A percentile compares a stretch with the other conserved stretches of the same genome.
Conservation (phyloP, 495 filamentous ascomycete genomes). For the Aspergillus wentii region DNA sequence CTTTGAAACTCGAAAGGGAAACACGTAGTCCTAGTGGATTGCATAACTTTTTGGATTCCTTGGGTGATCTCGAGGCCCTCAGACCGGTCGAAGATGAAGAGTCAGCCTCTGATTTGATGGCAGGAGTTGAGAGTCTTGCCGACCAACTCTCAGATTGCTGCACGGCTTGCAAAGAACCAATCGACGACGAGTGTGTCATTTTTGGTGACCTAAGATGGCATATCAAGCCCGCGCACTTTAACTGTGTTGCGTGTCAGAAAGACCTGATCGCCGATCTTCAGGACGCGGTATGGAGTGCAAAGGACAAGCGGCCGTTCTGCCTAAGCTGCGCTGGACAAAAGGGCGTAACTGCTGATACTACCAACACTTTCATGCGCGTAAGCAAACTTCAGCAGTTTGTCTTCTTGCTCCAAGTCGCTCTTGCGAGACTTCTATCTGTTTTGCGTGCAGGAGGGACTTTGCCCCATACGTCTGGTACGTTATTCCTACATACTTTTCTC, state of each 20-base stretch:
- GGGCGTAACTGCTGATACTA: conserved; percentile 40
- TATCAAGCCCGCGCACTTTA: conserved; percentile 60
- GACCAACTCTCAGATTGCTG: conserved; percentile 80
- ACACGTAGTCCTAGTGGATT: conserved; percentile 67
- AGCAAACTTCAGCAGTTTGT: conserved; percentile 90
- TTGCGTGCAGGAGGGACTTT: conserved; percentile 77
- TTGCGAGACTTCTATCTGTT: conserved; percentile 84
- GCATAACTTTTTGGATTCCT: conserved; percentile 72
- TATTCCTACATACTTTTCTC: conserved; percentile 2
- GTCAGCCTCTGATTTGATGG: conserved; percentile 65
- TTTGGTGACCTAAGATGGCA: conserved; percentile 77
- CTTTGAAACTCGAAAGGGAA: conserved; percentile 86
- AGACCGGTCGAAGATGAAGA: conserved; percentile 57
- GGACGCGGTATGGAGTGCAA: conserved; percentile 62
- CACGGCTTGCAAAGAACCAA: conserved; percentile 70
- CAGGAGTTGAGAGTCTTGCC: conserved; percentile 68
- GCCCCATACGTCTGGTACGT: conserved; percentile 63
- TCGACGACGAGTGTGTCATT: conserved; percentile 87
- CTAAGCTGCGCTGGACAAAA: conserved; percentile 54
- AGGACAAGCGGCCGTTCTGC: conserved; percentile 65
- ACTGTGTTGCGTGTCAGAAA: conserved; percentile 67
- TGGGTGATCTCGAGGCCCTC: conserved; percentile 67
- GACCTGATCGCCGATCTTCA: conserved; percentile 61
- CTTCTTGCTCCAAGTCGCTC: conserved; percentile 84
- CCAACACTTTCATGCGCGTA: conserved; percentile 56